Evolutionary conservation across 768 basidiomycete species (phyloP).

Genomic region (Phanerochaete carnosa): DNA sequence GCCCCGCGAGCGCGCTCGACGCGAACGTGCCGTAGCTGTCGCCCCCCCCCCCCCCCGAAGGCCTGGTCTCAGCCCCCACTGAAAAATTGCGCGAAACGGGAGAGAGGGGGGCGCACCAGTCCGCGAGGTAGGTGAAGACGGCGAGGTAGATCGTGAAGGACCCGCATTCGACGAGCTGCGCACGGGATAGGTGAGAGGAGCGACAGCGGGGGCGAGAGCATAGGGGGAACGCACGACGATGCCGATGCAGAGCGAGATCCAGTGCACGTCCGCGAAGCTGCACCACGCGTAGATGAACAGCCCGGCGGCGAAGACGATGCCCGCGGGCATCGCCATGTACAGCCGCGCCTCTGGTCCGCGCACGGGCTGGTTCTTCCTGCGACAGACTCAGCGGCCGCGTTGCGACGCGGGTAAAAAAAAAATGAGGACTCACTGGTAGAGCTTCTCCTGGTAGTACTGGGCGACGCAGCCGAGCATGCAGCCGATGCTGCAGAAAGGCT

Average conservation of each 20-base stretch:
- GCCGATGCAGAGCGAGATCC: constrained; percentile 59
- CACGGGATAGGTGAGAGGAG: background rate
- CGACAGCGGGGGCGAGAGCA: no score
- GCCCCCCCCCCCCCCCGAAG: no score
- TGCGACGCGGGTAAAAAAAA: no score
- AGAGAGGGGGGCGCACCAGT: constrained; percentile 40
- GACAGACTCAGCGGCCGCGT: no score
- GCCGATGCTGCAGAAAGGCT: constrained; percentile 45
- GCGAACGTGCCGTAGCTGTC: constrained; percentile 43
- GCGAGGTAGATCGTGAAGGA: constrained; percentile 42
- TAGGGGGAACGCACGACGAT: constrained; percentile 34
- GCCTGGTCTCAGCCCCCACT: background rate
- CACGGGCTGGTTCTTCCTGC: constrained; percentile 22
- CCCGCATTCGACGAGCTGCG: constrained; percentile 11
- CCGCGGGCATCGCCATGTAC: constrained; percentile 52
- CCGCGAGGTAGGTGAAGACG: constrained; percentile 46
- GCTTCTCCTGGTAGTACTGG: constrained; percentile 28
- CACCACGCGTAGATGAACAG: constrained; percentile 78
- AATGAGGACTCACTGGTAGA: constrained; percentile 24
- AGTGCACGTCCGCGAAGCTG: constrained; percentile 48
- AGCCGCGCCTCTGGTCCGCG: constrained; percentile 58
- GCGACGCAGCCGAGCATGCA: constrained; percentile 27
- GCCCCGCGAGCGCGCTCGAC: constrained; percentile 52
- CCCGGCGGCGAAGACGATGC: constrained; percentile 49
- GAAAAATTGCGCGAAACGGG: background rate